Percentiles rank a stretch among this genome's conserved stretches.
Conservation (phyloP, 371 early-diverging fungal genomes). For the Funneliformis caledonium region DNA sequence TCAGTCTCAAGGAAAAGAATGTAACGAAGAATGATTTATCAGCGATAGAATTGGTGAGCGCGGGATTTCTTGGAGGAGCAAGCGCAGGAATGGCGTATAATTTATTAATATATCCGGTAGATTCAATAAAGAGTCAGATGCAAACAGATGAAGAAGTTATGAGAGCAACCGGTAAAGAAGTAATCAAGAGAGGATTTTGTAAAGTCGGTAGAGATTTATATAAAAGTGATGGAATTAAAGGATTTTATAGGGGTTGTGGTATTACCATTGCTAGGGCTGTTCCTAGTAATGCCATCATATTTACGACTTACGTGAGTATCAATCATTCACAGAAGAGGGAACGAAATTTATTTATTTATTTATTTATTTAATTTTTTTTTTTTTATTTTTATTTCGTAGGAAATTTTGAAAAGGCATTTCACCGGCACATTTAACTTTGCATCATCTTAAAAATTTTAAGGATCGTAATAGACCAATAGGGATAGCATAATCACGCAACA, state of each 20-base stretch:
- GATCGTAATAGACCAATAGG: no score
- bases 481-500: not conserved
- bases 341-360: not conserved
- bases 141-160: constrained; percentile 81
- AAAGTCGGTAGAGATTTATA: constrained; percentile 76
- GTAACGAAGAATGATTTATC: constrained; percentile 64
- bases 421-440: not conserved
- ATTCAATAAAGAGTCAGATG: constrained; percentile 93
- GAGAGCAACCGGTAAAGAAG: constrained; percentile 24
- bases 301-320: constrained; percentile 77
- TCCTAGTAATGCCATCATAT: constrained; percentile 93
- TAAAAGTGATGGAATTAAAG: constrained; percentile 76
- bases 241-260: constrained; percentile 92
- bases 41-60: constrained; percentile 74
- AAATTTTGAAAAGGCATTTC: not conserved
- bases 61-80: constrained; percentile 66
- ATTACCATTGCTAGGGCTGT: constrained; percentile 89
- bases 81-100: constrained; percentile 94
- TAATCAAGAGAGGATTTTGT: constrained; percentile 49
- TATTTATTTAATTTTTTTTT: not conserved
- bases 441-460: not conserved
- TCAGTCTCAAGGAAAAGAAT: constrained; percentile 9
- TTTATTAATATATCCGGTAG: constrained; percentile 88
- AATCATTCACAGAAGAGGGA: not conserved
- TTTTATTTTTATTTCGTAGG: not conserved